Percentiles rank a stretch among this genome's conserved stretches.
Evolutionary conservation across 257 asterid species (phyloP).

Genomic region (Fraxinus americana): DNA sequence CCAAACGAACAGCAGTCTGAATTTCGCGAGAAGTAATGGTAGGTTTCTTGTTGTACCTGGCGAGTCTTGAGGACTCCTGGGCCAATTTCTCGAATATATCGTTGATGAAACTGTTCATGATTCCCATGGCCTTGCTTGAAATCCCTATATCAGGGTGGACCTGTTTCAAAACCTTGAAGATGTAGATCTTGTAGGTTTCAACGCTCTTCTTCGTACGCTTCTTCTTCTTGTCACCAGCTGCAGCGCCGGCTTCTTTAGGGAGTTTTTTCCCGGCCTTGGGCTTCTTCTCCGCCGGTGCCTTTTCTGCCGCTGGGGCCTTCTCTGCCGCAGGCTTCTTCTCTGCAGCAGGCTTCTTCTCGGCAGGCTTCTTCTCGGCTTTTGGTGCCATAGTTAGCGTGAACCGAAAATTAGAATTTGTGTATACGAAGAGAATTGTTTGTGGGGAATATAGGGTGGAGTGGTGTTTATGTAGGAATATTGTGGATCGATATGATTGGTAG

Average conservation of each 20-base stretch:
- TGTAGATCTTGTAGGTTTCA: slow-evolving; percentile 33
- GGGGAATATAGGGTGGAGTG: too few species aligned
- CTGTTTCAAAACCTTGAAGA: slow-evolving; percentile 32
- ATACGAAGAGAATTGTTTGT: not conserved
- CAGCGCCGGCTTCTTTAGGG: slow-evolving; percentile 17
- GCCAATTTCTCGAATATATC: slow-evolving; percentile 31
- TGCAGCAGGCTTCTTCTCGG: too few species aligned
- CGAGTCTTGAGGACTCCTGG: slow-evolving; percentile 25
- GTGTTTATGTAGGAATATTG: slow-evolving; percentile 10
- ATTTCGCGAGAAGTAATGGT: slow-evolving; percentile 29
- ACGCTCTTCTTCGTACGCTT: slow-evolving; percentile 26
- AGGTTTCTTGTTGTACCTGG: slow-evolving; percentile 26
- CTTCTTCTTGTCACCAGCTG: slow-evolving; percentile 26
- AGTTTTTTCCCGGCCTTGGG: slow-evolving; percentile 30
- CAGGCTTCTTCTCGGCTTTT: slow-evolving; percentile 22
- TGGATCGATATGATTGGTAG: slow-evolving; percentile 15
- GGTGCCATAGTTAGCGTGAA: slow-evolving; percentile 16
- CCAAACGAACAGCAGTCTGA: slow-evolving; percentile 27
- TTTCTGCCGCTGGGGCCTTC: too few species aligned
- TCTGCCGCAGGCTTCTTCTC: too few species aligned
- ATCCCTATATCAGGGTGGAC: slow-evolving; percentile 29
- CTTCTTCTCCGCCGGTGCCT: too few species aligned
- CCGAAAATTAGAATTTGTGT: not conserved
- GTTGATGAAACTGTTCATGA: slow-evolving; percentile 30
- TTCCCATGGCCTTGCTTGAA: slow-evolving; percentile 28